Base-by-base conservation (phyloP, 192 early-diverging fungal species). In the Entomortierella beljakovae region DNA sequence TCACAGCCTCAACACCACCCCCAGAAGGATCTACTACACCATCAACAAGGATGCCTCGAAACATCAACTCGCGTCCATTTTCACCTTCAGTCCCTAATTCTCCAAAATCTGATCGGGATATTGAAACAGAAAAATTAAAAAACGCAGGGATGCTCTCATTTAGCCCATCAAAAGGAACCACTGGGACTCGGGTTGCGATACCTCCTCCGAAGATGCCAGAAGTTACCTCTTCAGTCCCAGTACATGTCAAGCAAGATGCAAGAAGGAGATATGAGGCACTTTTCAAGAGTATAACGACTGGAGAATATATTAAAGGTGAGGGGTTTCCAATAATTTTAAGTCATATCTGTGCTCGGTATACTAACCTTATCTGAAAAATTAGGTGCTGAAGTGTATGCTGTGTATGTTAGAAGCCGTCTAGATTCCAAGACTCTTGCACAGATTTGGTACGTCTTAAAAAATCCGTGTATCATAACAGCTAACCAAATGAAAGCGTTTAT, bases 371-470 rank as follows among this genome's bases (percentile, higher is more conserved):
- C 42, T 56, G 22, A 57, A 32, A 16, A 10, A 0, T 16, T 70
- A 83, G 81, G 75, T 22, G 62, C 48, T 33, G 73, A 80, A 34
- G 75, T 83, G 13, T 63, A 83, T 62, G 75, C 61, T 9, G 70
- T 83, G 20, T 83, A 73, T 63, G 62, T 83, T 13, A 56, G 65
- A 26, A 83, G 81, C 46, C 58, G 81, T 22, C 61, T 83, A 15
- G 81, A 83, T 28, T 80, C 68, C 13, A 73, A 73, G 35, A 83
- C 81, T 25, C 54, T 83, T 43, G 68, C 66, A 16, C 75, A 83
- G 71, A 83, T 83, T 20, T 83, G 81, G 81, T 82, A 76, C 56
- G 42, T 23, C 8, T n/a, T n/a, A n/a, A n/a, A n/a, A n/a, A n/a
- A n/a, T n/a, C n/a, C n/a, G n/a, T n/a, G n/a, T n/a, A n/a, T n/a